Evolutionary conservation across 2,329 filamentous ascomycete species (phyloP), one percentile per base, ranked within the genome.

Genomic region (Phaeophleospora eucalypticola): DNA sequence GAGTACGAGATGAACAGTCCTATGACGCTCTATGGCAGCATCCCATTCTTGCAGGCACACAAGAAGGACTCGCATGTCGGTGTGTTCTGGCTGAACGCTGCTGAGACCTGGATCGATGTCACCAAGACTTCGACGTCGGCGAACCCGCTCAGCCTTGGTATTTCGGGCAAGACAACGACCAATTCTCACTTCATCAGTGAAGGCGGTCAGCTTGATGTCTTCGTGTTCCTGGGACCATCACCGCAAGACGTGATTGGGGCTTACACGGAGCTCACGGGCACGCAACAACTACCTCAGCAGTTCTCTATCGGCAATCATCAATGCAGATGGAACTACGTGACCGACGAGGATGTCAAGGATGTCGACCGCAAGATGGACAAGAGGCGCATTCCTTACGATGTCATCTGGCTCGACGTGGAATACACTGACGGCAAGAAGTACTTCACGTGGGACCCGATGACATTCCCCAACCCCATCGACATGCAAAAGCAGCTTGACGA

Each of bases 351-450:
- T 69, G 90, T 98, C 48, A 94, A 87, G 68, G 90, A 97, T 62
- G 91, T 98, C 35, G 90, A 97, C 66, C 83, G 87, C 56, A 95
- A 94, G 67, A 95, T 98, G 73, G 90, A 97, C 73, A 94, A 93
- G 72, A 82, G 84, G 70, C 84, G 88, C 65, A 96, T 98, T 45
- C 93, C 93, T 0, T 98, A 97, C 71, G 93, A 98, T 69, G 87
- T 97, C 54, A 98, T 98, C 61, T 98, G 93, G 93, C 82, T 98
- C 15, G 93, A 98, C 61, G 88, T 98, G 57, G 93, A 98, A 71
- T 98, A 97, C 68, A 94, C 90, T 0, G 87, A 98, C 50, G 89
- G 86, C 67, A 91, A 93, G 71, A 94, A 95, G 72, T 98, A 98
- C 74, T 98, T 98, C 66, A 96, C 90, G 0, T 98, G 89, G 87